Evolutionary conservation across 129 eudicot species (phyloP), one percentile per base, ranked within the genome.

Genomic region (Centrapalus pauciflorus): DNA sequence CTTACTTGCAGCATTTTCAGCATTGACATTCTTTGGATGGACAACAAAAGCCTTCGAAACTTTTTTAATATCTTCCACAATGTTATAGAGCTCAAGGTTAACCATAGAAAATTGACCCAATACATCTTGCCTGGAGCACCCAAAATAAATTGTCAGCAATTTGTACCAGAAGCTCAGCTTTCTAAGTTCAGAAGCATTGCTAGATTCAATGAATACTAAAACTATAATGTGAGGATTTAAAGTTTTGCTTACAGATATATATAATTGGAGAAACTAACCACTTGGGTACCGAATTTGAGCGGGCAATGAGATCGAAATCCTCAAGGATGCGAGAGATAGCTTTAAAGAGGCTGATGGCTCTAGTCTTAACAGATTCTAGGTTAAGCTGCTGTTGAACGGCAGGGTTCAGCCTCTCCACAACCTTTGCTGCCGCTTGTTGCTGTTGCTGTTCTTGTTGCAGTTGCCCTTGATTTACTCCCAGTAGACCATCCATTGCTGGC

Each of bases 41-140:
- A 94, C 99, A 67, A 94, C 95, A 64, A 93, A 94, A 74, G 92
- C 88, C 80, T 89, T 89, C 32, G 99, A 94, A 46, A 84, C 99
- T 81, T 89, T 89, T 80, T 89, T 86, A 72, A 89, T 89, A 55
- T 94, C 96, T 77, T 94, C 96, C 24, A 94, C 95, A 57, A 94
- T 89, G 74, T 86, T 89, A 66, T 66, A 94, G 5, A 94, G 89
- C 82, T 89, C 99, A 33, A 94, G 87, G 83, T 94, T 89, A 20
- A 94, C 95, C 99, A 94, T 94, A 2, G 99, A 94, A 74, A 89
- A 94, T 54, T 94, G 96, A 33, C 93, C 84, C 59, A 87, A 55
- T 9, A 86, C 81, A 78, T 89, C 92, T 54, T 94, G 96, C 99
- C 98, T 88, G 83, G 54, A 41, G 45, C 26, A 77, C 43, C 30